Base-by-base conservation (phyloP, 2,329 filamentous ascomycete genomes). In the Aspergillus latus region DNA sequence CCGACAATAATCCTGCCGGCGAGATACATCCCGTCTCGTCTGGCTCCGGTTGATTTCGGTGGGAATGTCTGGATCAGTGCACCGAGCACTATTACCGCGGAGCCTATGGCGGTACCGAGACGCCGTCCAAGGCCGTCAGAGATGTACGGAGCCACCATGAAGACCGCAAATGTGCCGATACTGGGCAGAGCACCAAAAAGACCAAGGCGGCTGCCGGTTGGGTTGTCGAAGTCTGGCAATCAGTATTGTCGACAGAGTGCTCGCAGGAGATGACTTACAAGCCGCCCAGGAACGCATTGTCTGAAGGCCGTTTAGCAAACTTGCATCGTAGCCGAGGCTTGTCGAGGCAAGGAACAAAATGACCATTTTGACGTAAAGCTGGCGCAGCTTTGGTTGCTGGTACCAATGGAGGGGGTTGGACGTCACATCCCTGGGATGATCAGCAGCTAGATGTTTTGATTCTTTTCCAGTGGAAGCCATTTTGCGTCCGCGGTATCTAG, bases 241-340 rank as follows among this genome's bases (percentile, higher is more conserved):
- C 9, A 42, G 39, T 11, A 39, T 1, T 5, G 10, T 39, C 13
- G 8, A 39, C n/a, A 39, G 66, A 21, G 40, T 16, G n/a, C 26
- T 26, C 9, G 26, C 4, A 45, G 43, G 13, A 4, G 43, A 16
- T 11, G 43, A 13, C 21, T n/a, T 47, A 47, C 44, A 47, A 46
- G 60, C 58, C 15, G 39, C n/a, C 67, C 65, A 66, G 36, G 63
- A 59, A n/a, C 47, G 49, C 5, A 69, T 56, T 1, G 65, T 64
- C 47, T 70, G 66, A 5, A 69, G 59, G 42, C 64, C 67, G 30
- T 70, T 69, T 61, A 68, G 64, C 59, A 69, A 65, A 11, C 62
- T 64, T 16, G 58, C 58, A 60, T 76, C 74, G 42, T 72, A 76
- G 30, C 74, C 74, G 54, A 70, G 71, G 16, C 69, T 66, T 1